Base-by-base conservation (phyloP, 2,329 filamentous ascomycete genomes). In the Neofusicoccum parvum region DNA sequence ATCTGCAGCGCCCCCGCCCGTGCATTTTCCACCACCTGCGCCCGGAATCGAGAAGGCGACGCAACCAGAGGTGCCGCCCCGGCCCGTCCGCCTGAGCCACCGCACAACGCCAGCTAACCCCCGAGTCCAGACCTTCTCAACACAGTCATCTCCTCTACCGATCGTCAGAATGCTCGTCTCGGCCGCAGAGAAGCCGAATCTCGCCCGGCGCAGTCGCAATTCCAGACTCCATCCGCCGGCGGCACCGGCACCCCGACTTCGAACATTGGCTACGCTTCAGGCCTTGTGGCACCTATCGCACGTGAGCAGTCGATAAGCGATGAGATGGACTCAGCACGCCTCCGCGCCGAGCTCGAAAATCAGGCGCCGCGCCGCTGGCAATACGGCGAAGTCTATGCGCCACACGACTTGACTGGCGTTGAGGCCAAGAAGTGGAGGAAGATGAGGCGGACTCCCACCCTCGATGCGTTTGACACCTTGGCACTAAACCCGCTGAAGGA, bases 371-470 rank as follows among this genome's bases (percentile, higher is more conserved):
- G 94, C 54, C 83, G 85, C 46, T 98, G 91, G 90, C 83, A 84
- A 72, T 72, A 81, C 0, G 95, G 95, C 71, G 94, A 98, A 75
- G 85, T 97, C 62, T 98, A 98, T 80, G 86, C 93, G 67, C 95
- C 95, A 39, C 91, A 94, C 75, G 95, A 99, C 79, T 78, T 99
- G 75, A 90, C 87, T 64, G 84, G 88, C 27, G 80, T 82, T 41
- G 94, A 97, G 85, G 90, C 91, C 87, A 80, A 80, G 74, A 96
- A 96, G 83, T 97, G 91, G 90, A 88, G 85, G 77, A 83, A 80
- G 75, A 2, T 32, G 32, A 69, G 70, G 65, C 79, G 77, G 69
- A 85, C 85, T 67, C 80, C 83, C 46, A 82, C 74, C 65, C 70
- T 76, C 63, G 94, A 99, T 77, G 87, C 91, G 6, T 88, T 97